phyloP scores from a whole-genome alignment of 2,329 filamentous ascomycete genomes.

The Neofusicoccum kwambonambiense region DNA sequence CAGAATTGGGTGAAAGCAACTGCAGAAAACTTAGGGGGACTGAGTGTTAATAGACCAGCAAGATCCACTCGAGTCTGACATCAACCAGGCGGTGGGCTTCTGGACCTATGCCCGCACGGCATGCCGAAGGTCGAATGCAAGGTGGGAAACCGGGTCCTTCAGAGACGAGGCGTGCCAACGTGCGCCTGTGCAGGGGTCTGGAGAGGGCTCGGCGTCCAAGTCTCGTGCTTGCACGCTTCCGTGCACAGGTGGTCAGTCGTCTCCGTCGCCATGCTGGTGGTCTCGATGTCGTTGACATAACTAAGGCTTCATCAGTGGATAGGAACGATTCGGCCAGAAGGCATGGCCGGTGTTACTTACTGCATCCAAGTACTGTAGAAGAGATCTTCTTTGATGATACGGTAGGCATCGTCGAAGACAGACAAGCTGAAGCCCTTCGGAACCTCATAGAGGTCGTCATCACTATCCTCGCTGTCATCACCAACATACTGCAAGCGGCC shows the following conservation, averaged over 20 bases:
- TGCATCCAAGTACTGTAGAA: conserved; percentile 68
- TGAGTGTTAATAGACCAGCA: no score
- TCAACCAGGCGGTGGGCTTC: no score
- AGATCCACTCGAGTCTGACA: no score
- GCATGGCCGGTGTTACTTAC: conserved; percentile 26
- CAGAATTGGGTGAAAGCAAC: no score
- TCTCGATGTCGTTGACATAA: background rate
- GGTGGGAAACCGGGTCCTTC: no score
- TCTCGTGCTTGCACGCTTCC: background rate
- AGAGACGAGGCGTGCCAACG: background rate
- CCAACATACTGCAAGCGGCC: background rate
- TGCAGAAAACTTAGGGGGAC: no score
- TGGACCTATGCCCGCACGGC: no score
- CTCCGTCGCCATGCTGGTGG: background rate
- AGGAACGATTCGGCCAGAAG: no score
- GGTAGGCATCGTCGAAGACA: conserved; percentile 60
- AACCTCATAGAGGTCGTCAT: conserved; percentile 27
- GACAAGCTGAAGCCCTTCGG: conserved; percentile 49
- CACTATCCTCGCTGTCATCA: background rate
- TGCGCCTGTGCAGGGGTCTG: background rate
- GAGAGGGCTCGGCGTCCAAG: background rate
- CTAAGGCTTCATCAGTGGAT: background rate
- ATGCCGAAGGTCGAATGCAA: no score
- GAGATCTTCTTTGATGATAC: conserved; percentile 65
- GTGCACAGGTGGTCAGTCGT: background rate